These are phyloP conservation scores for Tolypocladium tropicale DNA, from an alignment of 2,329 filamentous ascomycete genomes.

Conservation along the genomic window DNA sequence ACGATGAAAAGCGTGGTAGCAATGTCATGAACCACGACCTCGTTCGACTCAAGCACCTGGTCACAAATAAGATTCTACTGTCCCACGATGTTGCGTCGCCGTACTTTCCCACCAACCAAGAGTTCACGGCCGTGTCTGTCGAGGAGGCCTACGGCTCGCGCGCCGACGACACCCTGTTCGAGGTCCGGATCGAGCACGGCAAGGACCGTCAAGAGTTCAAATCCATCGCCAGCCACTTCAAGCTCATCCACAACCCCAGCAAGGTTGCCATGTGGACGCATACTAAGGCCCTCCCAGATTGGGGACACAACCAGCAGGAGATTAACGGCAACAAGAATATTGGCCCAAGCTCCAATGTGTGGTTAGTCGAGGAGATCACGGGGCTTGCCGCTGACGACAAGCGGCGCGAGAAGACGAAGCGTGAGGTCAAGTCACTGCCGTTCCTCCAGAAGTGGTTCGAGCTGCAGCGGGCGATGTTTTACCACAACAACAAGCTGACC, in stretches of 20 bases:
- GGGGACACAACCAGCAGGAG: conserved; percentile 94
- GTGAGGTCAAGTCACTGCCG: conserved; percentile 70
- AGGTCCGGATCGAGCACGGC: conserved; percentile 79
- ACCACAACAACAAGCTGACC: conserved; percentile 96
- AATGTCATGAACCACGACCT: conserved; percentile 74
- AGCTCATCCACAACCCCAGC: conserved; percentile 85
- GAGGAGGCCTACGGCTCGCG: conserved; percentile 66
- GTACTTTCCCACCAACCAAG: conserved; percentile 94
- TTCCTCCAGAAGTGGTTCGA: conserved; percentile 95
- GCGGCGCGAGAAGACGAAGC: conserved; percentile 65
- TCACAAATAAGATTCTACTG: conserved; percentile 76
- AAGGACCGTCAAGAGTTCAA: conserved; percentile 79
- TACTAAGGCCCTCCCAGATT: conserved; percentile 87
- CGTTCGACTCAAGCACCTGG: conserved; percentile 75
- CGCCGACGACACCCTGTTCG: conserved; percentile 84
- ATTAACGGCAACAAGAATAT: conserved; percentile 99
- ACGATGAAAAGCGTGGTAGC: conserved; percentile 48
- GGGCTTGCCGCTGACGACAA: conserved; percentile 61
- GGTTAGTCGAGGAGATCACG: conserved; percentile 88
- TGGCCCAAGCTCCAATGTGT: conserved; percentile 80
- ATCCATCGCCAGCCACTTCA: conserved; percentile 87
- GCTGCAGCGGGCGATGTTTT: conserved; percentile 96
- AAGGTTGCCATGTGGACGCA: conserved; percentile 99
- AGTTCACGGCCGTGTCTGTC: conserved; percentile 75
- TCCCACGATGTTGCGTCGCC: conserved; percentile 97